These are phyloP conservation scores for Neofusicoccum cordaticola DNA, from an alignment of 2,329 filamentous ascomycete genomes.

Conservation along the genomic window DNA sequence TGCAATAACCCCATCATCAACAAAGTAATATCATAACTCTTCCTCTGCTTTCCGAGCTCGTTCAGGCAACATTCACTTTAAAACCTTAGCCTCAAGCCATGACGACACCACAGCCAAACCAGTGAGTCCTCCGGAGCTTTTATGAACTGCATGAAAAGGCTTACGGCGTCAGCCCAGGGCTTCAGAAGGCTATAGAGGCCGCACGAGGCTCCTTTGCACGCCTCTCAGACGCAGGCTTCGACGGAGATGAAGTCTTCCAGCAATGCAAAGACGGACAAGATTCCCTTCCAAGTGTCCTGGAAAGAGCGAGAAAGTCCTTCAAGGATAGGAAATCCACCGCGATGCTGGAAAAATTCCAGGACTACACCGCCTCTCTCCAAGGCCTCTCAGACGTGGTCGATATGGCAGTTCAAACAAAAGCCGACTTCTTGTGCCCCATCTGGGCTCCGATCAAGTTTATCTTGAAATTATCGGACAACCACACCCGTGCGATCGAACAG, in stretches of 20 bases:
- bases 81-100: too few relatives aligned
- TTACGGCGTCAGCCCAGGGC: background rate
- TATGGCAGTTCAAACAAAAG: background rate
- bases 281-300: background rate
- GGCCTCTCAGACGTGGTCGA: slow-evolving; percentile 3
- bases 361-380: background rate
- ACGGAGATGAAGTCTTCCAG: slow-evolving; percentile 1
- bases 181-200: background rate
- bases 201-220: background rate
- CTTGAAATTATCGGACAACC: background rate
- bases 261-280: background rate
- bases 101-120: too few relatives aligned
- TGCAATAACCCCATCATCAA: too few relatives aligned
- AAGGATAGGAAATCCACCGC: background rate
- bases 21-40: too few relatives aligned
- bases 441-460: slow-evolving; percentile 15
- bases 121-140: too few relatives aligned
- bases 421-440: slow-evolving; percentile 3
- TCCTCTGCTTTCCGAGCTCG: too few relatives aligned
- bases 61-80: too few relatives aligned
- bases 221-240: background rate
- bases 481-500: background rate
- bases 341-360: background rate
- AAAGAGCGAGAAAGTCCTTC: background rate
- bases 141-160: too few relatives aligned